Conservation (phyloP, 2,329 filamentous ascomycete genomes). For the Colletotrichum sidae region DNA sequence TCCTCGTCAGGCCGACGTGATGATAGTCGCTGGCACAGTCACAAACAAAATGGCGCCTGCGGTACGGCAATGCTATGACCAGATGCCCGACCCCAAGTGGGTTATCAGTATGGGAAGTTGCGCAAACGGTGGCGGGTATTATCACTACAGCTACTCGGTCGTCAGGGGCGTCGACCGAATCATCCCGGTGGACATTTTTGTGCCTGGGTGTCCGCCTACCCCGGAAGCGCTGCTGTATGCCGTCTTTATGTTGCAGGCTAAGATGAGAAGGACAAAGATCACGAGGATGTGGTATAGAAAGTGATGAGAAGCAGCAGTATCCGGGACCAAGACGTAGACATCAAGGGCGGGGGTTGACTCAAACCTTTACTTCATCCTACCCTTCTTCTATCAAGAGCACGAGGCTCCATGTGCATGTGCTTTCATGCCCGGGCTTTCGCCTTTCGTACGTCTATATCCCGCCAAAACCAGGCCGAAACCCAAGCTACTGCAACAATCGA, state of each 20-base stretch:
- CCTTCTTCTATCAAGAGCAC: no score
- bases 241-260: slow-evolving; percentile 76
- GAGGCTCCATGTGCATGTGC: no score
- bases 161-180: slow-evolving; percentile 74
- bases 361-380: neutral
- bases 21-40: slow-evolving; percentile 75
- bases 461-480: slow-evolving; percentile 45
- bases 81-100: slow-evolving; percentile 75
- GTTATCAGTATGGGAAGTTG: slow-evolving; percentile 77
- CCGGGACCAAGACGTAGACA: neutral
- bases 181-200: slow-evolving; percentile 75
- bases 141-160: slow-evolving; percentile 78
- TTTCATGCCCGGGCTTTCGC: neutral
- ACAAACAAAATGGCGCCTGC: slow-evolving; percentile 78
- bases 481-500: slow-evolving; percentile 44
- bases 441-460: slow-evolving; percentile 44
- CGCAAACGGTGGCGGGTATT: slow-evolving; percentile 79
- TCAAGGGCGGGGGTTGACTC: no score
- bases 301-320: slow-evolving; percentile 40
- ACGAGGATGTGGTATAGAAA: slow-evolving; percentile 65
- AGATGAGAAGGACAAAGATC: slow-evolving; percentile 67
- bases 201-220: slow-evolving; percentile 71
- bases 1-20: slow-evolving; percentile 72
- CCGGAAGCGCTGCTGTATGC: slow-evolving; percentile 62
- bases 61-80: slow-evolving; percentile 73